Percentiles rank a stretch among this genome's conserved stretches.
These are phyloP conservation scores for Leptodontidium sp. DNA, from an alignment of 2,329 filamentous ascomycete genomes.

Conservation along the genomic window DNA sequence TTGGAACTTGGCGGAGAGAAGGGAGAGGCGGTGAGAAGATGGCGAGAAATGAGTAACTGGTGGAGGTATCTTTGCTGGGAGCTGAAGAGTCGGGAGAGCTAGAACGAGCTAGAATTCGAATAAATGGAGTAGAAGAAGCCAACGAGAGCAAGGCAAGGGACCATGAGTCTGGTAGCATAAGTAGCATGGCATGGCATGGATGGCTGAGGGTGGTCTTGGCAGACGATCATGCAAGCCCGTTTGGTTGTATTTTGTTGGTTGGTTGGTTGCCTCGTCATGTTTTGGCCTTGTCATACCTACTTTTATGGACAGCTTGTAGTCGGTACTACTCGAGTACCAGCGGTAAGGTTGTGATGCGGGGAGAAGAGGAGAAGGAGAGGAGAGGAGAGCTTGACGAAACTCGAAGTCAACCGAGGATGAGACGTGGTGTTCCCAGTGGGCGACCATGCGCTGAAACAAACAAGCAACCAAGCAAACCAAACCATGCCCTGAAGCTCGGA, in stretches of 20 bases:
- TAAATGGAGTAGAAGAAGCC: neutral
- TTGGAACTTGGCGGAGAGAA: slow-evolving; percentile 5
- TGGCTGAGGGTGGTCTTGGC: neutral
- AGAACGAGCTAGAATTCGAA: neutral
- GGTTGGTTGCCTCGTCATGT: neutral
- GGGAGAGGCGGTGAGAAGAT: slow-evolving; percentile 10
- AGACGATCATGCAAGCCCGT: slow-evolving; percentile 5
- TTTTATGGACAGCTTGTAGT: no score
- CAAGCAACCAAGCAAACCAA: neutral
- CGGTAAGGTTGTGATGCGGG: neutral
- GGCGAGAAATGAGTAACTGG: neutral
- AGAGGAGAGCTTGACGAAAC: slow-evolving; percentile 7
- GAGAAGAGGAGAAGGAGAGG: neutral
- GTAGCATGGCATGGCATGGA: neutral
- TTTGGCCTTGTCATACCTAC: neutral
- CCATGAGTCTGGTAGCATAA: no score
- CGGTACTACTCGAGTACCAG: neutral
- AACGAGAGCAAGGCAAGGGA: no score
- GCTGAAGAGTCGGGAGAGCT: neutral
- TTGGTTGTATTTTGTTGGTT: neutral
- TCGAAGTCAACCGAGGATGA: slow-evolving; percentile 1
- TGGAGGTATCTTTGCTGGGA: neutral
- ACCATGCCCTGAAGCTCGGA: neutral
- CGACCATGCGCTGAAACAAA: slow-evolving; percentile 10
- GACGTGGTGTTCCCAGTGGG: slow-evolving; percentile 6